A percentile compares a stretch with the other conserved stretches of the same genome.
phyloP scores from a whole-genome alignment of 768 basidiomycete species.

The Bullera alba region DNA sequence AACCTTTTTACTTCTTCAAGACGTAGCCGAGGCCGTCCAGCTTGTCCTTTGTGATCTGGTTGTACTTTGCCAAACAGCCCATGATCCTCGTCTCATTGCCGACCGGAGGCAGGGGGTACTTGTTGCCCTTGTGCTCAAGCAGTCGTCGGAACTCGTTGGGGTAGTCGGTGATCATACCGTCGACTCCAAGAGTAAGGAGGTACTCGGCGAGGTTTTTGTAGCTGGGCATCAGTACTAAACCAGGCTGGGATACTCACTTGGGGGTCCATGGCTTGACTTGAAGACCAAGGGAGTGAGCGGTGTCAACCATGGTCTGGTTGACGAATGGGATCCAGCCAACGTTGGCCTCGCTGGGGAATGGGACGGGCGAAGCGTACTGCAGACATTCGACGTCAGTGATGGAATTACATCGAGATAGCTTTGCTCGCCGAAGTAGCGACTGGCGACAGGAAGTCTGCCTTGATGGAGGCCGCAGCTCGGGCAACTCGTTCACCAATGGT shows the following conservation, averaged over 20 bases:
- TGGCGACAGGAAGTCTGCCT: conserved; percentile 63
- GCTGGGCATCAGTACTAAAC: conserved; percentile 48
- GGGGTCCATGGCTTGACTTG: conserved; percentile 64
- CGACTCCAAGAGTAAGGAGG: conserved; percentile 57
- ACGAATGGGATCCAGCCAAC: conserved; percentile 56
- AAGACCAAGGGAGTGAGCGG: conserved; percentile 60
- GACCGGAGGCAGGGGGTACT: conserved; percentile 53
- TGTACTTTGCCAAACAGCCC: conserved; percentile 57
- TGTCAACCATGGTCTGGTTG: conserved; percentile 61
- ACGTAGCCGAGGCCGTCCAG: conserved; percentile 8
- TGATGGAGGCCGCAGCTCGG: conserved; percentile 61
- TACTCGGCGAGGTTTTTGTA: conserved; percentile 58
- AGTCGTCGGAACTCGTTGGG: conserved; percentile 57
- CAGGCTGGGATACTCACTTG: conserved; percentile 51
- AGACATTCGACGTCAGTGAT: not conserved
- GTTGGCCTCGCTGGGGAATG: conserved; percentile 51
- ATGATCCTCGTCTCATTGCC: conserved; percentile 59
- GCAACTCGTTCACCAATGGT: conserved; percentile 58
- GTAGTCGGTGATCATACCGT: conserved; percentile 74
- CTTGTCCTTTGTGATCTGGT: conserved; percentile 15
- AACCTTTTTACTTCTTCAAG: no score
- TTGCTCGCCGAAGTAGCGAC: conserved; percentile 47
- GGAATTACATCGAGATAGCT: not conserved
- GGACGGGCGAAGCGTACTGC: conserved; percentile 41
- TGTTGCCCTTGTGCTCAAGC: conserved; percentile 55